Percentiles rank a stretch among this genome's conserved stretches.
Conservation (phyloP, 225 moss, liverwort and hornwort genomes). For the Rhytidiadelphus loreus region DNA sequence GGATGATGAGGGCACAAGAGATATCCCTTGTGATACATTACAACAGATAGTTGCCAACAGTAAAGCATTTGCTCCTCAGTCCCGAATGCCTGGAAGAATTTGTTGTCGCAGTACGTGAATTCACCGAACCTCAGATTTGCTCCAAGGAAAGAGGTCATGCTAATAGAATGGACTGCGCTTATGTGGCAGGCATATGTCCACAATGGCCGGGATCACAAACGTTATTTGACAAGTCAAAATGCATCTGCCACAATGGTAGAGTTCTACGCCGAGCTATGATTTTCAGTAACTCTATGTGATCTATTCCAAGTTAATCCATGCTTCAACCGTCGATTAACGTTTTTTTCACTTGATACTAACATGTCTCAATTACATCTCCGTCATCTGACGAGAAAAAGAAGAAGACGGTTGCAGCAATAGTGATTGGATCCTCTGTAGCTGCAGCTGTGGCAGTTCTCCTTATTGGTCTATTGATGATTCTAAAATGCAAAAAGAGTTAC, state of each 20-base stretch:
- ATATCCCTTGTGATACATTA: background rate
- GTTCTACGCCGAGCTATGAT: background rate
- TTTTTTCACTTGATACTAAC: background rate
- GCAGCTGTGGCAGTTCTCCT: background rate
- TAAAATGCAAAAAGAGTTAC: background rate
- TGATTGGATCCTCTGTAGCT: slow-evolving; percentile 17
- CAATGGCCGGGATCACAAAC: background rate
- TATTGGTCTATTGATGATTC: slow-evolving; percentile 3
- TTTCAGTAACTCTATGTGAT: background rate
- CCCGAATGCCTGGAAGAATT: background rate
- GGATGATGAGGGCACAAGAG: background rate
- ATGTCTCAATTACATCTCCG: background rate
- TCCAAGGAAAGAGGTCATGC: background rate
- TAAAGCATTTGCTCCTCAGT: background rate
- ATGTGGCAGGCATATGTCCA: background rate
- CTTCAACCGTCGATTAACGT: background rate
- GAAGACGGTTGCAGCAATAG: background rate
- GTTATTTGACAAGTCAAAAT: background rate
- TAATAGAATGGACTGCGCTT: background rate
- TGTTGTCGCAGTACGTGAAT: background rate
- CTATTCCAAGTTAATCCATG: background rate
- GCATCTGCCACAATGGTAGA: slow-evolving; percentile 3
- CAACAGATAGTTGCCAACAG: background rate
- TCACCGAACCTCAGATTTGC: background rate
- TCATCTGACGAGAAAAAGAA: background rate